Conservation (phyloP, 1,139 yeast genomes). For the Blastobotrys ciferrii region DNA sequence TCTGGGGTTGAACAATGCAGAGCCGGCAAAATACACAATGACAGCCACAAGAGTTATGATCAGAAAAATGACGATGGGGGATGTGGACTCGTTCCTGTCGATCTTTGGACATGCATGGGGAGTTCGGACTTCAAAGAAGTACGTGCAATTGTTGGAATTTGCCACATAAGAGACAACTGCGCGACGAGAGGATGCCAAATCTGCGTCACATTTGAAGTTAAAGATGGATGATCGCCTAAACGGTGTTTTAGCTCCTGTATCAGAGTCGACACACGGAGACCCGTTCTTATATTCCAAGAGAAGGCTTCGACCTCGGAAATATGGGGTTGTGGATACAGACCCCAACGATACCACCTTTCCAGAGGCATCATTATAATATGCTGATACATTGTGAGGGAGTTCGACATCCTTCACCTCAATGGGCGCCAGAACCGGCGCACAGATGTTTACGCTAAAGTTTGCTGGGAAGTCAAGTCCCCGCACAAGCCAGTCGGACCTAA, state of each 20-base stretch:
- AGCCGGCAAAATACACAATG: conserved; percentile 32
- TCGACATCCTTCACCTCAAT: conserved; percentile 43
- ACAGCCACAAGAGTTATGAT: conserved; percentile 38
- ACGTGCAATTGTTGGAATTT: conserved; percentile 70
- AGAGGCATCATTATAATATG: conserved; percentile 55
- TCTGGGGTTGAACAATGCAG: conserved; percentile 11
- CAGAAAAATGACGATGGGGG: conserved; percentile 32
- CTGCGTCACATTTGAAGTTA: conserved; percentile 78
- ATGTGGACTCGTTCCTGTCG: conserved; percentile 41
- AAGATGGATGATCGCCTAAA: conserved; percentile 63
- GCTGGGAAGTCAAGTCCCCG: conserved; percentile 68
- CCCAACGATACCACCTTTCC: conserved; percentile 66
- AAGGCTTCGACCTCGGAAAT: conserved; percentile 67
- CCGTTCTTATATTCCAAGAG: conserved; percentile 72
- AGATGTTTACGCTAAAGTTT: conserved; percentile 78
- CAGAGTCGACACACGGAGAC: conserved; percentile 53
- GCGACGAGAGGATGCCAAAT: conserved; percentile 47
- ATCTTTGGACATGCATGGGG: conserved; percentile 88
- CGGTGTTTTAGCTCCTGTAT: conserved; percentile 42
- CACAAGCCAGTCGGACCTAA: conserved; percentile 52
- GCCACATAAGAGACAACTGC: conserved; percentile 74
- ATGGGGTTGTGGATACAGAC: conserved; percentile 47
- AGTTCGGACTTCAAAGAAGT: conserved; percentile 80
- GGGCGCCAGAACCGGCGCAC: conserved; percentile 49
- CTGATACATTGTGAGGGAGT: conserved; percentile 50